Percentiles rank a stretch among this genome's conserved stretches.
These are phyloP conservation scores for Diaporthe aspalathi DNA, from an alignment of 2,329 filamentous ascomycete species.

Conservation along the genomic window DNA sequence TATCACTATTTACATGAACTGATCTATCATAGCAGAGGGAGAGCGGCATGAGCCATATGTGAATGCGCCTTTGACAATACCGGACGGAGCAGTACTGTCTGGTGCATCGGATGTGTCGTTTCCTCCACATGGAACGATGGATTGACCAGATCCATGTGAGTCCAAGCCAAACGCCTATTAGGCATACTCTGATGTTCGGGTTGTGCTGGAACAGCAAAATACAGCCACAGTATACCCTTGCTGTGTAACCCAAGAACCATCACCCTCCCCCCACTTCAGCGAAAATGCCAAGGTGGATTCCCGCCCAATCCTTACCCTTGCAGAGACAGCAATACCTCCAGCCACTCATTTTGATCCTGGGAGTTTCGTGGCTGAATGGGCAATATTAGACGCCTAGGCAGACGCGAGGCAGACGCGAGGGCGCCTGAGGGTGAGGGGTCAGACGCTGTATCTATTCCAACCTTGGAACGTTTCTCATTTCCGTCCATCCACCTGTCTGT, in stretches of 20 bases:
- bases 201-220: background rate
- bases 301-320: background rate
- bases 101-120: too few relatives aligned
- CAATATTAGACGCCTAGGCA: background rate
- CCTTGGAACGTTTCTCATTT: fast-evolving
- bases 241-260: background rate
- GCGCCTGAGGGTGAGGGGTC: background rate
- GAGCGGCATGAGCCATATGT: too few relatives aligned
- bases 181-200: too few relatives aligned
- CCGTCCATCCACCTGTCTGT: background rate
- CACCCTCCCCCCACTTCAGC: background rate
- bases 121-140: too few relatives aligned
- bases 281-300: background rate
- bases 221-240: background rate
- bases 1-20: too few relatives aligned
- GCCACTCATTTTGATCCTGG: background rate
- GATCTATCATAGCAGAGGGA: too few relatives aligned
- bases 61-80: too few relatives aligned
- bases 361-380: background rate
- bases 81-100: too few relatives aligned
- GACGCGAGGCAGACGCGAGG: too few relatives aligned
- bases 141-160: too few relatives aligned
- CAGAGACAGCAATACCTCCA: background rate
- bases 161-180: too few relatives aligned
- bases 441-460: too few relatives aligned